A percentile compares a stretch with the other conserved stretches of the same genome.
Evolutionary conservation across 805 yeast genomes (phyloP).

Genomic region (Lachancea kluyveri): DNA sequence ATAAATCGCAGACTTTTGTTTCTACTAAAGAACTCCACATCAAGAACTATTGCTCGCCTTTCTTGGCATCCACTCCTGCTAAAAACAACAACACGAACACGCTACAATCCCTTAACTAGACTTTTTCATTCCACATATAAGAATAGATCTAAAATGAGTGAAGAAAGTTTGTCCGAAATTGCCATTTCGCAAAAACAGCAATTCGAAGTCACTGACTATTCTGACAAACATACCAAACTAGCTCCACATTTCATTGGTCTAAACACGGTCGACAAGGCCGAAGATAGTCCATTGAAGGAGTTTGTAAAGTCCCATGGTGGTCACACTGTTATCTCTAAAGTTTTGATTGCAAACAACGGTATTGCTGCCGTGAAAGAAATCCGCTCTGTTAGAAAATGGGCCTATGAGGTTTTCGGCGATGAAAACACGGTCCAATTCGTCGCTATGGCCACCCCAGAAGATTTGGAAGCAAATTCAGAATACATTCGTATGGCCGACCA

Average conservation of each 20-base stretch:
- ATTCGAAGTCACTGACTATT: constrained; percentile 27
- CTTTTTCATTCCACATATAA: constrained; percentile 1
- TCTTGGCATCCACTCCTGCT: not conserved
- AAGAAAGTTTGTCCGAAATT: constrained; percentile 36
- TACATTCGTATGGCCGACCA: constrained; percentile 99
- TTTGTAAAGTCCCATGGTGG: constrained; percentile 85
- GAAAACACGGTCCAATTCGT: constrained; percentile 91
- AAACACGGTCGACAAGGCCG: constrained; percentile 70
- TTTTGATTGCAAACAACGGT: constrained; percentile 96
- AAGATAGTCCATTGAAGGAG: constrained; percentile 70
- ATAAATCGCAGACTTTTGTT: not conserved
- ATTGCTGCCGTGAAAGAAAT: constrained; percentile 99
- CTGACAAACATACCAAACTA: constrained; percentile 36
- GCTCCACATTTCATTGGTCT: constrained; percentile 78
- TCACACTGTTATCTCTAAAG: constrained; percentile 86
- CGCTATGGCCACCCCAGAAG: constrained; percentile 99
- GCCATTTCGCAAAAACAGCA: constrained; percentile 24
- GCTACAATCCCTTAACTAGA: not conserved
- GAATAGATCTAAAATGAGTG: constrained; percentile 29
- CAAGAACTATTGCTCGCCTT: not conserved
- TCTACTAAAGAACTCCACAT: too few relatives aligned
- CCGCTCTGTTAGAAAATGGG: constrained; percentile 97
- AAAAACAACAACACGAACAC: not conserved
- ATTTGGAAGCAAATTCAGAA: constrained; percentile 92
- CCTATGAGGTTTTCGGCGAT: constrained; percentile 97